Percentiles rank a stretch among this genome's conserved stretches.
phyloP scores from a whole-genome alignment of 495 filamentous ascomycete genomes.

The Penicillium cinerascens region DNA sequence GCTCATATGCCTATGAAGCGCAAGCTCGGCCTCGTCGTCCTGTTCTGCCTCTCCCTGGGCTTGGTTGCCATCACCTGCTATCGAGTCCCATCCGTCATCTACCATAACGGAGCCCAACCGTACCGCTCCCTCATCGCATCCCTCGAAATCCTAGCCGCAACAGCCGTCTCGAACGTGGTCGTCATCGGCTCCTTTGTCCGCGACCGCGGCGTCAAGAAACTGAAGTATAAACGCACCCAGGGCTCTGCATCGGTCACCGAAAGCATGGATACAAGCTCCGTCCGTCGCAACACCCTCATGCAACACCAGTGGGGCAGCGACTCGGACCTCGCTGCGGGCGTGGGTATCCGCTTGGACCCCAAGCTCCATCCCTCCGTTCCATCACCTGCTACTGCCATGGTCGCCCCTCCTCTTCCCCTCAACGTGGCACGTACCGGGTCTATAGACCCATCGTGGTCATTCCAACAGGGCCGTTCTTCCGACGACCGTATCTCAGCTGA shows the following conservation, averaged over 20 bases:
- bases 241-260: conserved; percentile 53
- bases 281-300: conserved; percentile 49
- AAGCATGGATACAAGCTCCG: conserved; percentile 47
- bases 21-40: conserved; percentile 61
- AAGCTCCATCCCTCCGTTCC: conserved; percentile 46
- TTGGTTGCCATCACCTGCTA: conserved; percentile 74
- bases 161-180: conserved; percentile 70
- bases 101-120: conserved; percentile 60
- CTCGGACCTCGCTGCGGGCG: conserved; percentile 68
- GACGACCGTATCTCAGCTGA: conserved; percentile 27
- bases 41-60: conserved; percentile 79
- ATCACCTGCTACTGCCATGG: conserved; percentile 2
- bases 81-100: conserved; percentile 69
- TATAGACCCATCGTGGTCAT: conserved; percentile 34
- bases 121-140: conserved; percentile 74
- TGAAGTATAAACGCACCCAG: conserved; percentile 58
- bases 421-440: conserved; percentile 23
- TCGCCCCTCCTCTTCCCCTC: conserved; percentile 36
- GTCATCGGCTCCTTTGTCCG: conserved; percentile 80
- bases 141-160: conserved; percentile 73
- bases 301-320: conserved; percentile 75
- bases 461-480: conserved; percentile 18
- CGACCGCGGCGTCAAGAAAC: conserved; percentile 73
- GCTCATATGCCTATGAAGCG: conserved; percentile 65
- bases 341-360: conserved; percentile 64